Conservation (phyloP, 2,329 filamentous ascomycete species). For the Cordyceps javanica region DNA sequence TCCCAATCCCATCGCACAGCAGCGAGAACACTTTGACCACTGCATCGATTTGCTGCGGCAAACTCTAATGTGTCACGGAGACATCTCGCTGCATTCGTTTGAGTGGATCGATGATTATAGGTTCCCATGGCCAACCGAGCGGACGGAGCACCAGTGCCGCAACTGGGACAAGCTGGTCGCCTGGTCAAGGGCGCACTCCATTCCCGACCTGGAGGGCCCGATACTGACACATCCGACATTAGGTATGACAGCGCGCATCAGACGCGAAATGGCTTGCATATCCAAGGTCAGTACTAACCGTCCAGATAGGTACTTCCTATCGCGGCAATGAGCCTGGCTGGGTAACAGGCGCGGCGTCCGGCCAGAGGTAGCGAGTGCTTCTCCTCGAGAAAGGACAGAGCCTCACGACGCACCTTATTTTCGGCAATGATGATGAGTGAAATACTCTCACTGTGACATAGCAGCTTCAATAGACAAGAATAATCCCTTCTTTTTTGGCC, state of each 20-base stretch:
- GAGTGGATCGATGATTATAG: constrained; percentile 13
- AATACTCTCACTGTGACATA: too few species aligned
- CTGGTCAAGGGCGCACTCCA: constrained; percentile 3
- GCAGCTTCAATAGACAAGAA: too few species aligned
- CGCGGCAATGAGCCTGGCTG: not conserved
- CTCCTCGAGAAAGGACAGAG: not conserved
- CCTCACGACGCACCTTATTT: not conserved
- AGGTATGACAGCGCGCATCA: not conserved
- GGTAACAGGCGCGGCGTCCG: not conserved
- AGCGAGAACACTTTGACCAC: constrained; percentile 15
- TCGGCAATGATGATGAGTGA: too few species aligned
- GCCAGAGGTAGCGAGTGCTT: not conserved
- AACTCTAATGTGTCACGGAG: constrained; percentile 16
- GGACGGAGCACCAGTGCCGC: constrained; percentile 12
- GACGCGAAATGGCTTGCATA: not conserved
- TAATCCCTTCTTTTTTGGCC: not conserved
- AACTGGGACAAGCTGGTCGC: constrained; percentile 13
- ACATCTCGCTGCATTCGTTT: constrained; percentile 13
- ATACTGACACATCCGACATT: constrained; percentile 5
- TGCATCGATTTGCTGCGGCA: constrained; percentile 17
- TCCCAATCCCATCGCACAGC: constrained; percentile 12
- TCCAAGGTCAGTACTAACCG: not conserved
- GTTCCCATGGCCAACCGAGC: constrained; percentile 8
- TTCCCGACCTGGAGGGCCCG: not conserved
- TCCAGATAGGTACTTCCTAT: not conserved